A percentile compares a stretch with the other conserved stretches of the same genome.
Evolutionary conservation across 371 early-diverging fungal genomes (phyloP).

Genomic region (Apophysomyces variabilis): DNA sequence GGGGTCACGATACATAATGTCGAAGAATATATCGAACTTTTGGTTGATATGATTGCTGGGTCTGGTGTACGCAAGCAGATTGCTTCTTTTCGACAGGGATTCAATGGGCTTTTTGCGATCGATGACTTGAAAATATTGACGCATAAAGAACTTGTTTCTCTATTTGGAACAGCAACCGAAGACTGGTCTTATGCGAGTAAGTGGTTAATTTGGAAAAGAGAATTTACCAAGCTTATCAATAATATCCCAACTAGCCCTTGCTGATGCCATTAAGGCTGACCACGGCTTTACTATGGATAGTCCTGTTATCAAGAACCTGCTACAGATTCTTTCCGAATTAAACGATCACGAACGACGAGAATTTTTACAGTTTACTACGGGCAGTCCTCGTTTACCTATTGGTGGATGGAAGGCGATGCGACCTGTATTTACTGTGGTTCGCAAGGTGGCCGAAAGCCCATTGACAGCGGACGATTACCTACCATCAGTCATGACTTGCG

Average conservation of each 20-base stretch:
- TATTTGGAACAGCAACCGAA: constrained; percentile 73
- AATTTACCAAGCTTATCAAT: neutral
- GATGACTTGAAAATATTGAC: constrained; percentile 71
- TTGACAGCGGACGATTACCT: constrained; percentile 80
- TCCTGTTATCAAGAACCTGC: constrained; percentile 65
- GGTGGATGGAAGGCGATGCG: constrained; percentile 83
- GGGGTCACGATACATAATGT: constrained; percentile 79
- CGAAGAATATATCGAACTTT: constrained; percentile 69
- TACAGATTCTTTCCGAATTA: constrained; percentile 72
- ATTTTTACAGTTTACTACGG: constrained; percentile 91
- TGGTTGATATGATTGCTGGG: constrained; percentile 73
- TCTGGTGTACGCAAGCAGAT: constrained; percentile 78
- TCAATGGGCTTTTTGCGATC: constrained; percentile 77
- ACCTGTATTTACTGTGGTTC: constrained; percentile 89
- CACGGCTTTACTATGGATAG: constrained; percentile 87
- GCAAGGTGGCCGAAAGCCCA: constrained; percentile 72
- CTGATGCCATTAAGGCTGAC: constrained; percentile 80
- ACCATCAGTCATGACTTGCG: constrained; percentile 97
- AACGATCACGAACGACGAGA: constrained; percentile 66
- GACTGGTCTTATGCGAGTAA: constrained; percentile 82
- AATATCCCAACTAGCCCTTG: constrained; percentile 50
- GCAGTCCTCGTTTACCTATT: constrained; percentile 89
- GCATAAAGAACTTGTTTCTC: constrained; percentile 69
- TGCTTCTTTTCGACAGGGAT: constrained; percentile 81
- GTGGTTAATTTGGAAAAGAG: constrained; percentile 15